Base-by-base conservation (phyloP, 257 asterid species). In the Jacaranda copaia region DNA sequence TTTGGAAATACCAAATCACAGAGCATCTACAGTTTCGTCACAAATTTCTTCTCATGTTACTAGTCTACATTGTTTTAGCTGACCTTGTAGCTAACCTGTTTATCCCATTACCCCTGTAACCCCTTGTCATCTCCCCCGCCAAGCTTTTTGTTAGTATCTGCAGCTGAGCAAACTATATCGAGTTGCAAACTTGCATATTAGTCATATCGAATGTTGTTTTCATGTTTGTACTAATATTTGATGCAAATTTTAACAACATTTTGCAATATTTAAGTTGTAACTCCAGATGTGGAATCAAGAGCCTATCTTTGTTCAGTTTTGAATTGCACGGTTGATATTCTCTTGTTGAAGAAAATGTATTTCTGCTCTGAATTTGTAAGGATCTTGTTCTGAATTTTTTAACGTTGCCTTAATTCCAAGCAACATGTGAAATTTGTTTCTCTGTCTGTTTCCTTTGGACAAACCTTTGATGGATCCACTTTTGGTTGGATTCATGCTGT, bases 191-290 rank as follows among this genome's bases (percentile, higher is more conserved):
- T 19, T 40, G 64, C 69, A 16, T 35, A 43, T 39, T 38, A 40
- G 18, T 68, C 36, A 60, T 32, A 12, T 69, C 7, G 46, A 60
- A 57, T 75, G 74, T 8, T 60, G 12, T 43, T 78, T 18, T 72
- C 52, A 35, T 78, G 73, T 76, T 72, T 81, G 85, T 81, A 78
- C 77, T 67, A 51, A 19, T 66, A 16, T 77, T 59, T 78, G 83
- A 75, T 81, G 86, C 76, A 67, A 78, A 58, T 81, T 25, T 71
- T 70, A 64, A 15, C 13, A 53, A 40, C n/a, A 45, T 69, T 40
- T 61, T 39, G 49, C 56, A 39, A 46, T 79, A 70, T 78, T 75
- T 25, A 25, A 25, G 32, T 25, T 25, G 32, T 42, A 70, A 42
- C 40, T 70, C 62, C 62, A 42, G 56, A 69, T 52, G 69, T 20